These are phyloP conservation scores for Phaeosphaeria sp. DNA, from an alignment of 2,329 filamentous ascomycete species.

Conservation along the genomic window DNA sequence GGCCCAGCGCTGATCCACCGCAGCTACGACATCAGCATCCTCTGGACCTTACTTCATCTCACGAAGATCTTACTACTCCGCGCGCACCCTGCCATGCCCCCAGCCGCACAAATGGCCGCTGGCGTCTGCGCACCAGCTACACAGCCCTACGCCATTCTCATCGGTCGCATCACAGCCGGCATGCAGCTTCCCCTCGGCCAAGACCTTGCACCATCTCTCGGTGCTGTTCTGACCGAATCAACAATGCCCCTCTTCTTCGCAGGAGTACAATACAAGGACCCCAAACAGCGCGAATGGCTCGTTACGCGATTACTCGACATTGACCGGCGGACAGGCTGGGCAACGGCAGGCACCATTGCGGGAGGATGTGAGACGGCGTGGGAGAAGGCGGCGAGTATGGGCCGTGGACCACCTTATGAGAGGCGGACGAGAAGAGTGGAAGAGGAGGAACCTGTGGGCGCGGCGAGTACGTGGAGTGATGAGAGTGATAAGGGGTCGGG, in stretches of 20 bases:
- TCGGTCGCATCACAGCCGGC: slow-evolving; percentile 83
- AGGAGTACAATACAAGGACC: slow-evolving; percentile 77
- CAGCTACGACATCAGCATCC: slow-evolving; percentile 82
- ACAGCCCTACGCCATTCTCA: slow-evolving; percentile 70
- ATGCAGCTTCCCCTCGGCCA: slow-evolving; percentile 52
- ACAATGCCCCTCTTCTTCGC: slow-evolving; percentile 86
- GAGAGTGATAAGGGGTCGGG: slow-evolving; percentile 11
- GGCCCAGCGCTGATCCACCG: slow-evolving; percentile 81
- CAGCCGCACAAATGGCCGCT: slow-evolving; percentile 85
- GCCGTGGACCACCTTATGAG: slow-evolving; percentile 75
- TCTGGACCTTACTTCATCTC: slow-evolving; percentile 90
- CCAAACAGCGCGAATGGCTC: slow-evolving; percentile 77
- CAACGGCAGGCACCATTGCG: slow-evolving; percentile 80
- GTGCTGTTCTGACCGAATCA: slow-evolving; percentile 81
- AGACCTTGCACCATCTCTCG: slow-evolving; percentile 75
- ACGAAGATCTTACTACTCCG: slow-evolving; percentile 82
- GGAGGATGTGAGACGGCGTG: slow-evolving; percentile 84
- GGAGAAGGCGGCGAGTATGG: slow-evolving; percentile 75
- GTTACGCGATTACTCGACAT: slow-evolving; percentile 77
- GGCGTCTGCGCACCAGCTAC: slow-evolving; percentile 78
- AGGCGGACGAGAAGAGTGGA: slow-evolving; percentile 26
- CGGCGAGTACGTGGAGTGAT: slow-evolving; percentile 3
- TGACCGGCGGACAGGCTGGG: slow-evolving; percentile 83
- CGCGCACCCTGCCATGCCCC: slow-evolving; percentile 87
- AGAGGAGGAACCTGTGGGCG: slow-evolving; percentile 24